These are phyloP conservation scores for Trichophyton benhamiae DNA, from an alignment of 2,329 filamentous ascomycete genomes.

Conservation along the genomic window DNA sequence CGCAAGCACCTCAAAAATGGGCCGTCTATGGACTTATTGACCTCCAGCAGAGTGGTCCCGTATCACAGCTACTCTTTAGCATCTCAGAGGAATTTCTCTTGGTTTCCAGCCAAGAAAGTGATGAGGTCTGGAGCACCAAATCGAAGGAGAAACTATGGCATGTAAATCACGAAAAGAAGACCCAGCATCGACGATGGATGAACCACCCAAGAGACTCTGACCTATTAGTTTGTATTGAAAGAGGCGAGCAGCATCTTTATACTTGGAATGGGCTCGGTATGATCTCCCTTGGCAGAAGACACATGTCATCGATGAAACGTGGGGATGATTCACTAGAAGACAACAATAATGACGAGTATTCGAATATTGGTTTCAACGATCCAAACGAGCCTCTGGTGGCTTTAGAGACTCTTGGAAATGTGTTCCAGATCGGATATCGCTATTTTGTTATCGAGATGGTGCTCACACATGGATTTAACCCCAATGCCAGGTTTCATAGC, in stretches of 20 bases:
- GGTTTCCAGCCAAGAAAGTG: slow-evolving; percentile 1
- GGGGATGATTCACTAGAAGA: too few relatives aligned
- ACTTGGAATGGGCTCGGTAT: not conserved
- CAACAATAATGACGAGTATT: too few relatives aligned
- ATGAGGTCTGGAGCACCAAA: slow-evolving; percentile 6
- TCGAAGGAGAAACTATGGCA: slow-evolving; percentile 5
- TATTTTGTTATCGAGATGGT: slow-evolving; percentile 1
- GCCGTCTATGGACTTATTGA: slow-evolving; percentile 7
- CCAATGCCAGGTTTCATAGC: not conserved
- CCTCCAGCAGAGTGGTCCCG: too few relatives aligned
- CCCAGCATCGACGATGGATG: slow-evolving; percentile 5
- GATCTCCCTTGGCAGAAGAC: too few relatives aligned
- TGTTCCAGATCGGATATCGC: not conserved
- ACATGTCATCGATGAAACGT: too few relatives aligned
- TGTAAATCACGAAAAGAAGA: not conserved
- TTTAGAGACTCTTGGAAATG: not conserved
- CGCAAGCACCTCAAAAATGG: slow-evolving; percentile 6
- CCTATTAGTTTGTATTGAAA: slow-evolving; percentile 8
- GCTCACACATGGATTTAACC: not conserved
- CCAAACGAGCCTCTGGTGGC: not conserved
- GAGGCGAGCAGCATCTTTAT: not conserved
- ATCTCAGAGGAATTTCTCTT: slow-evolving; percentile 5
- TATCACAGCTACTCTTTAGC: slow-evolving; percentile 6
- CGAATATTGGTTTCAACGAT: not conserved
- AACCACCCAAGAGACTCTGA: slow-evolving; percentile 6